Percentiles rank a stretch among this genome's conserved stretches.
Evolutionary conservation across 805 yeast species (phyloP).

Genomic region (Grigorovia transvaalensis): DNA sequence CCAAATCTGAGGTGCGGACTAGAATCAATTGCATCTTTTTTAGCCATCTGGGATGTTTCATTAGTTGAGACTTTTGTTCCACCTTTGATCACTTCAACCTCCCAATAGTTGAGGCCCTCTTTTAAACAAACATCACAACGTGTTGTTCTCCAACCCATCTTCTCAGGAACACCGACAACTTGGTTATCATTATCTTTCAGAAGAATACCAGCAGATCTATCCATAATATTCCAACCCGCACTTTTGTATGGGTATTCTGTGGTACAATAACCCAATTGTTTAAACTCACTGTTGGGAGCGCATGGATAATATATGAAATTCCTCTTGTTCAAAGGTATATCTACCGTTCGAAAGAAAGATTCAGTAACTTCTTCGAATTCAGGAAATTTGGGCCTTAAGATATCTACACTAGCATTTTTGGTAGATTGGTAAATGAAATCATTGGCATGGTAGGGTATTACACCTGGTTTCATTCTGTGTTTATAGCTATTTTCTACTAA

Average conservation of each 20-base stretch:
- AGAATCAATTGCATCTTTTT: slow-evolving; percentile 23
- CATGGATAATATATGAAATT: slow-evolving; percentile 79
- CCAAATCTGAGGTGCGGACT: slow-evolving; percentile 70
- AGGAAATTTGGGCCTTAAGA: slow-evolving; percentile 18
- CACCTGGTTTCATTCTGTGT: slow-evolving; percentile 18
- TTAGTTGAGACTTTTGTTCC: slow-evolving; percentile 10
- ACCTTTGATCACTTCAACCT: slow-evolving; percentile 45
- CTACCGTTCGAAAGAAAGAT: slow-evolving; percentile 38
- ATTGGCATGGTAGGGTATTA: slow-evolving; percentile 21
- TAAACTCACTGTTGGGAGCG: slow-evolving; percentile 53
- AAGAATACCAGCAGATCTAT: slow-evolving; percentile 51
- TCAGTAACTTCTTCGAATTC: slow-evolving; percentile 12
- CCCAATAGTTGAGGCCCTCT: slow-evolving; percentile 76
- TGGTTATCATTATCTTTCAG: slow-evolving; percentile 28
- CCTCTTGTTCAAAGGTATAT: slow-evolving; percentile 66
- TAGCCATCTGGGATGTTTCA: not conserved
- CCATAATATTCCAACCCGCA: slow-evolving; percentile 32
- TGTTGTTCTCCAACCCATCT: slow-evolving; percentile 70
- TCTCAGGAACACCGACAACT: slow-evolving; percentile 41
- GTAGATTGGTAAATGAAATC: slow-evolving; percentile 15
- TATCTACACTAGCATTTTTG: not conserved
- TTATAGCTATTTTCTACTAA: not conserved
- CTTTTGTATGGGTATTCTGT: slow-evolving; percentile 58
- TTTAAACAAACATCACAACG: slow-evolving; percentile 65
- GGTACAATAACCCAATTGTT: slow-evolving; percentile 51